Evolutionary conservation across 2,329 filamentous ascomycete species (phyloP), one percentile per base, ranked within the genome.

Genomic region (Zelopaecilomyces penicillatus): DNA sequence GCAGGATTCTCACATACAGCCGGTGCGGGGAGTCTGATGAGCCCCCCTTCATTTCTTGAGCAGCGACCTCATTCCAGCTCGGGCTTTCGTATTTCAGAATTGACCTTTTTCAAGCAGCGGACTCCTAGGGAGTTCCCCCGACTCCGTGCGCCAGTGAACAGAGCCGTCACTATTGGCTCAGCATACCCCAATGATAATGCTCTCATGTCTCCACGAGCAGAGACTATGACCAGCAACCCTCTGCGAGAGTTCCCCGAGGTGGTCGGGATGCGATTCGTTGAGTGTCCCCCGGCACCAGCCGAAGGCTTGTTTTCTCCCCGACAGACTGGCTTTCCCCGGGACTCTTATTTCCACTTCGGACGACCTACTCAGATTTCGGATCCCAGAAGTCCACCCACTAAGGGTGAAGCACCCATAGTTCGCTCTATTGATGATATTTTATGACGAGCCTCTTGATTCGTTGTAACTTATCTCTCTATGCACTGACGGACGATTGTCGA

Each of bases 391-490:
- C 85, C 85, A 11, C 82, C 84, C 0, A 85, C 83, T 9, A 79
- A 77, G 56, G 85, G 85, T 34, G 83, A 85, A 60, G 80, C 79
- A 46, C 83, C 85, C 3, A 89, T 91, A 49, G 79, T 82, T 42
- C 74, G 85, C 45, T 89, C 83, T 47, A 91, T 91, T 56, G 83
- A 87, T 60, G 85, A 89, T 57, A 70, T 88, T 42, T 69, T 90
- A 63, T 89, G 73, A 70, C 43, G 42, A 48, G 41, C 34, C 36
- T 36, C 19, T 33, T 28, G 32, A 45, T 30, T 29, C 37, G 30
- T 32, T 30, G 12, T 31, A 40, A 28, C 26, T 11, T 29, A 39
- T 27, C 10, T 39, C 11, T 10, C 37, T 39, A 28, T 39, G 37
- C 37, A 39, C 30, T 28, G 5, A 29, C 11, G 12, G 19, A 19